phyloP scores from a whole-genome alignment of 148 eudicot species.

The Chenopodium formosanum region DNA sequence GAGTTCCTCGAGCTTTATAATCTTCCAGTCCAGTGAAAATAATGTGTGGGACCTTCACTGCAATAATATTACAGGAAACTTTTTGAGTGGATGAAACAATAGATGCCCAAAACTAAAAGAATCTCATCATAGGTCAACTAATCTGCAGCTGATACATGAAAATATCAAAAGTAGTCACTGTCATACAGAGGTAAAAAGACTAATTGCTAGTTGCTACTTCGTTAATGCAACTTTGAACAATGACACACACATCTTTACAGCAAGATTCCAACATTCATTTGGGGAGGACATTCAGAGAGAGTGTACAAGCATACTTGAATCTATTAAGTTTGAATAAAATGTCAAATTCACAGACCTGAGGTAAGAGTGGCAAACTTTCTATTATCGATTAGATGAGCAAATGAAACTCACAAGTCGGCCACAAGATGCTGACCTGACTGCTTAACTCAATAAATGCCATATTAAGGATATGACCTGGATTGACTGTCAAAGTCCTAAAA shows the following conservation, averaged over 20 bases:
- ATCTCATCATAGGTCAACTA: neutral
- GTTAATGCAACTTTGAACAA: neutral
- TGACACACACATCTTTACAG: neutral
- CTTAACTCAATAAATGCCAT: neutral
- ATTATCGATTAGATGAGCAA: neutral
- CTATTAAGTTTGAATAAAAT: neutral
- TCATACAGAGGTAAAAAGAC: neutral
- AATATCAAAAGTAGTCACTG: neutral
- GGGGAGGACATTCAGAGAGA: neutral
- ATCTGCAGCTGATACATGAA: neutral
- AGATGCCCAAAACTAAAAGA: neutral
- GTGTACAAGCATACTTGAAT: neutral
- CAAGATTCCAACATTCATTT: neutral
- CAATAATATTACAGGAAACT: slow-evolving; percentile 12
- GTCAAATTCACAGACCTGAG: neutral
- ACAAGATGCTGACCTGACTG: neutral
- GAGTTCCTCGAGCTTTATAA: slow-evolving; percentile 92
- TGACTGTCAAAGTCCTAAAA: neutral
- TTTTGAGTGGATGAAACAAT: slow-evolving; percentile 10
- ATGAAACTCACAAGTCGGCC: neutral
- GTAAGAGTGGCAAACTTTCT: neutral
- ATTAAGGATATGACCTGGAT: neutral
- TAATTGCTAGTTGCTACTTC: neutral
- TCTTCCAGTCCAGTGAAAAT: slow-evolving; percentile 94
- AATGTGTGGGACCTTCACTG: slow-evolving; percentile 83